These are phyloP conservation scores for Forsythia viridissima DNA, from an alignment of 257 asterid species.

Conservation along the genomic window DNA sequence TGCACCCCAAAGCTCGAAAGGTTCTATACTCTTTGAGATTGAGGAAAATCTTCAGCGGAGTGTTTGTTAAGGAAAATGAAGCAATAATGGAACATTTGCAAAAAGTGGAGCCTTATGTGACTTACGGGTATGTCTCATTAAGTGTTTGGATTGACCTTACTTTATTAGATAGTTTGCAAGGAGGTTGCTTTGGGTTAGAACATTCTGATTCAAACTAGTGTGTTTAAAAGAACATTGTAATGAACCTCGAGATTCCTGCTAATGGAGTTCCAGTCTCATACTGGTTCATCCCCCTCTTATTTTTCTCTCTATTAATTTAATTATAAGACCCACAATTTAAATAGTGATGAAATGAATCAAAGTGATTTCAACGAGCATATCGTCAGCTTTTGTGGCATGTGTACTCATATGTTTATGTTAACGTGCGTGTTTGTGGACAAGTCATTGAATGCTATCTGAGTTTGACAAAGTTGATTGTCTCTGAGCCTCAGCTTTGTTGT, in stretches of 20 bases:
- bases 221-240: background rate
- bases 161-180: background rate
- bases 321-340: no score
- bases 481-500: background rate
- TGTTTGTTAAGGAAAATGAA: slow-evolving; percentile 71
- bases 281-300: no score
- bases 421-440: background rate
- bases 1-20: slow-evolving; percentile 75
- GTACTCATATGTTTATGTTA: no score
- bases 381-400: no score
- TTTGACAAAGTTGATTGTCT: background rate
- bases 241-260: background rate
- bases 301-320: no score
- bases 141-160: background rate
- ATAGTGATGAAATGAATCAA: no score
- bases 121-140: slow-evolving; percentile 73
- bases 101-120: slow-evolving; percentile 84
- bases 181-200: background rate
- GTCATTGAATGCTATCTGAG: background rate
- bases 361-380: no score
- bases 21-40: slow-evolving; percentile 67
- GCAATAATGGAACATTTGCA: slow-evolving; percentile 57
- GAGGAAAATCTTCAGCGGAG: slow-evolving; percentile 69
- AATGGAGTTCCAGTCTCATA: no score
- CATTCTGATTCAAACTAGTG: background rate